phyloP scores from a whole-genome alignment of 768 basidiomycete species.

The Phylloporus sp. region DNA sequence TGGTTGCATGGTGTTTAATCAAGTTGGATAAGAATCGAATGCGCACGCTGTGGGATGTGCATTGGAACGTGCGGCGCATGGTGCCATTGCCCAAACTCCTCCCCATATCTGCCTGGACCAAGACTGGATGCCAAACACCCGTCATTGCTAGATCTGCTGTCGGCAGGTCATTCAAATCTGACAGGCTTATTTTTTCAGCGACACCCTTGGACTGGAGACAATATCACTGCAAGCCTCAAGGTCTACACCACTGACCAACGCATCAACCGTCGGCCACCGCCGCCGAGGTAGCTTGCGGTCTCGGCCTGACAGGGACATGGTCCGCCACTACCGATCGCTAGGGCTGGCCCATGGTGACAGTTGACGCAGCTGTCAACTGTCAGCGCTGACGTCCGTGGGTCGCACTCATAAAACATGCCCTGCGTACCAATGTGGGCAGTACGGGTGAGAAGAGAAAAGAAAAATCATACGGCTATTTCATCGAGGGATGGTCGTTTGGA shows the following conservation, averaged over 20 bases:
- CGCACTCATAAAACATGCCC: no score
- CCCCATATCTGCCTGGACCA: no score
- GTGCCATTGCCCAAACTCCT: no score
- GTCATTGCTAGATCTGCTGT: no score
- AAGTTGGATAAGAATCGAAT: neutral
- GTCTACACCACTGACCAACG: no score
- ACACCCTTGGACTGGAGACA: no score
- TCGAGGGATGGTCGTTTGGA: neutral
- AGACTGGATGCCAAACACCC: no score
- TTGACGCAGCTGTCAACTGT: neutral
- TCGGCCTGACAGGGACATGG: neutral
- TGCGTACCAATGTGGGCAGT: no score
- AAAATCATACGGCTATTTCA: neutral
- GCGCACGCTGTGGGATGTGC: neutral
- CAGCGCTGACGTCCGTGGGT: neutral
- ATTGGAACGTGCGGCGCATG: neutral
- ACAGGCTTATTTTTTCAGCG: no score
- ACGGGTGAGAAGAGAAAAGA: neutral
- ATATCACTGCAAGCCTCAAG: no score
- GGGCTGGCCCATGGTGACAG: neutral
- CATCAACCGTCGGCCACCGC: no score
- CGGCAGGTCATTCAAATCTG: no score
- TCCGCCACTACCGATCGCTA: neutral
- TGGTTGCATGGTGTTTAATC: slow-evolving; percentile 1
- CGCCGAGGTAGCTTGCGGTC: neutral